Conservation (phyloP, 495 filamentous ascomycete genomes). For the Venustampulla echinocandica region DNA sequence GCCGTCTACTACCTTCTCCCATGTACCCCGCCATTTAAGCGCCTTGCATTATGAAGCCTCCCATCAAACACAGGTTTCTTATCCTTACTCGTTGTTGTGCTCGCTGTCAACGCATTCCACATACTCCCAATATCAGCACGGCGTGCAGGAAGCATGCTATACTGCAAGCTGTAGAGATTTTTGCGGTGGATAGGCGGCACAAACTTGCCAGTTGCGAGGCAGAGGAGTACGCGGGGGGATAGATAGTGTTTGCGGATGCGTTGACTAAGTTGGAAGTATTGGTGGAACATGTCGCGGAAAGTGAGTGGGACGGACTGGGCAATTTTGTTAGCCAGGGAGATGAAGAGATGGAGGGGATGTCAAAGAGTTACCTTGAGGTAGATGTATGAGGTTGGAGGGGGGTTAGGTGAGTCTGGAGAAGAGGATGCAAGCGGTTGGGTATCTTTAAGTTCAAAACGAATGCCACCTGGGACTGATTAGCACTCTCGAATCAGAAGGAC, state of each 20-base stretch:
- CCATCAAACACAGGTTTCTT: slow-evolving; percentile 2
- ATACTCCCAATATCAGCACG: slow-evolving; percentile 74
- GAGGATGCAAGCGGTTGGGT: slow-evolving; percentile 36
- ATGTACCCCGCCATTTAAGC: slow-evolving; percentile 4
- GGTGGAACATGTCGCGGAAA: slow-evolving; percentile 87
- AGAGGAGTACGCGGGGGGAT: slow-evolving; percentile 76
- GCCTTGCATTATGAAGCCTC: slow-evolving; percentile 1
- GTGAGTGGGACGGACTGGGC: slow-evolving; percentile 75
- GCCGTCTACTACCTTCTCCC: slow-evolving; percentile 13
- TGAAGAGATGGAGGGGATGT: neutral
- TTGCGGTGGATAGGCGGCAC: slow-evolving; percentile 86
- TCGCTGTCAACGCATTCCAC: slow-evolving; percentile 64
- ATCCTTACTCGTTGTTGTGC: slow-evolving; percentile 17
- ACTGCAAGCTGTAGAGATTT: slow-evolving; percentile 93
- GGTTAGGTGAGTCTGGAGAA: slow-evolving; percentile 15
- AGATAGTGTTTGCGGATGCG: slow-evolving; percentile 93
- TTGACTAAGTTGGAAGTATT: slow-evolving; percentile 90
- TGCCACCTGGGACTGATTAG: slow-evolving; percentile 50
- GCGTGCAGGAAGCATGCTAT: slow-evolving; percentile 88
- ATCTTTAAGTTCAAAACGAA: slow-evolving; percentile 84
- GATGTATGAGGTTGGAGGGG: slow-evolving; percentile 61
- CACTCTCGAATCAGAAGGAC: neutral
- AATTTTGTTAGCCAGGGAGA: neutral
- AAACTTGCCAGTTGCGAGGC: slow-evolving; percentile 80
- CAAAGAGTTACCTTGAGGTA: slow-evolving; percentile 56